Evolutionary conservation across 1,284 basidiomycete species (phyloP).

Genomic region (Marasmius fiardii): DNA sequence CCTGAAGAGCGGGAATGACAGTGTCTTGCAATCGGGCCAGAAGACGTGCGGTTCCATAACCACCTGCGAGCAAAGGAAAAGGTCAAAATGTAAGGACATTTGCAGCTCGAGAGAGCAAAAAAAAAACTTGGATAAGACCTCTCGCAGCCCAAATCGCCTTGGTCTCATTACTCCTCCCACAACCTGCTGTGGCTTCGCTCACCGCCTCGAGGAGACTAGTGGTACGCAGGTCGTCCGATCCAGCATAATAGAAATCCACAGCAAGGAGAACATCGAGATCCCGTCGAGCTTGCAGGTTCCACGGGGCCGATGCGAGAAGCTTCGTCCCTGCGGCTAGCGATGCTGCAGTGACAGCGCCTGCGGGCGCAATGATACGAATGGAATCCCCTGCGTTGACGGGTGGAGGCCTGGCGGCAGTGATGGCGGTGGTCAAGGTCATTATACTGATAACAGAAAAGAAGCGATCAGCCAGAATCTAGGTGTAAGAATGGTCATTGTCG

Average conservation of each 20-base stretch:
- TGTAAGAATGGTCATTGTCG: no score
- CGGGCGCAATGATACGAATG: neutral
- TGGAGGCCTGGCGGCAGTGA: neutral
- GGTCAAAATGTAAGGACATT: neutral
- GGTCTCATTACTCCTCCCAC: neutral
- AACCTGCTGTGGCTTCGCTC: neutral
- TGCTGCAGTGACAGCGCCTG: neutral
- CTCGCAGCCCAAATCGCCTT: neutral
- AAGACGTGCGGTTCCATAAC: neutral
- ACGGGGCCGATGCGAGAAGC: neutral
- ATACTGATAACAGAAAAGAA: neutral
- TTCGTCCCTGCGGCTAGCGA: neutral
- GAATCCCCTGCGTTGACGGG: neutral
- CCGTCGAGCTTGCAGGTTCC: neutral
- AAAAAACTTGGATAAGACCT: neutral
- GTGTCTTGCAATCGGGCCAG: neutral
- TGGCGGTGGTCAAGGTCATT: neutral
- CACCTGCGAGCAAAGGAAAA: neutral
- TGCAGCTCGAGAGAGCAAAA: no score
- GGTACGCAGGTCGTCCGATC: neutral
- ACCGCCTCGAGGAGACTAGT: neutral
- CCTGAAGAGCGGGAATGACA: neutral
- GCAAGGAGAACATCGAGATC: neutral
- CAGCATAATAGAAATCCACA: neutral
- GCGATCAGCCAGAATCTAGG: neutral